These are phyloP conservation scores for Takashimella koratensis DNA, from an alignment of 1,284 basidiomycete species.

Conservation along the genomic window DNA sequence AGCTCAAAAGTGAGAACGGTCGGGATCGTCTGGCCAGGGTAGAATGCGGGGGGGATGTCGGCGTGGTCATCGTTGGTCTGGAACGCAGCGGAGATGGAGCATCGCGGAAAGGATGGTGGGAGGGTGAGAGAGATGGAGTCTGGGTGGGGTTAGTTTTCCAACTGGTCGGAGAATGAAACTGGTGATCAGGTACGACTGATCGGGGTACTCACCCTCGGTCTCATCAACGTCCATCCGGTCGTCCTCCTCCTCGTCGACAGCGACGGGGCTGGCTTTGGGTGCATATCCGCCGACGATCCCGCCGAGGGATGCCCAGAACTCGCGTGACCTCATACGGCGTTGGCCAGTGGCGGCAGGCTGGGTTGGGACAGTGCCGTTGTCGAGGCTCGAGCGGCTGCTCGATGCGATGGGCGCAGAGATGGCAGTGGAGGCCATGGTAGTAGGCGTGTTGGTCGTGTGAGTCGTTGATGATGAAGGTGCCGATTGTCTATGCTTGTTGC, in stretches of 20 bases:
- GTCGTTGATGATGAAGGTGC: background rate
- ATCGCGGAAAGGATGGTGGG: slow-evolving; percentile 26
- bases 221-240: slow-evolving; percentile 15
- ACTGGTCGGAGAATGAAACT: too few relatives aligned
- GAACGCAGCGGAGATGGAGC: slow-evolving; percentile 22
- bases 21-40: slow-evolving; percentile 42
- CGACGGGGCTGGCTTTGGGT: background rate
- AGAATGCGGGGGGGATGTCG: slow-evolving; percentile 32
- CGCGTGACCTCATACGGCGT: slow-evolving; percentile 11
- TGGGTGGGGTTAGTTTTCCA: slow-evolving; percentile 4
- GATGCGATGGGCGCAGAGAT: background rate
- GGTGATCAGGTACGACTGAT: background rate
- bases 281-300: slow-evolving; percentile 4
- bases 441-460: background rate
- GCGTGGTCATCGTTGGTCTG: slow-evolving; percentile 19
- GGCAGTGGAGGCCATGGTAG: background rate
- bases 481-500: background rate
- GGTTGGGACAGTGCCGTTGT: background rate
- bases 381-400: background rate
- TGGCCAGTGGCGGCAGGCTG: background rate
- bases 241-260: slow-evolving; percentile 9
- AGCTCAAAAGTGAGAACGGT: slow-evolving; percentile 34
- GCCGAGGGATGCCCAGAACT: slow-evolving; percentile 12
- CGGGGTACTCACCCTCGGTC: slow-evolving; percentile 8
- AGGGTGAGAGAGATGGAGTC: slow-evolving; percentile 20